Evolutionary conservation across 331 rosid genomes (phyloP).

Genomic region (Malus hybrid): DNA sequence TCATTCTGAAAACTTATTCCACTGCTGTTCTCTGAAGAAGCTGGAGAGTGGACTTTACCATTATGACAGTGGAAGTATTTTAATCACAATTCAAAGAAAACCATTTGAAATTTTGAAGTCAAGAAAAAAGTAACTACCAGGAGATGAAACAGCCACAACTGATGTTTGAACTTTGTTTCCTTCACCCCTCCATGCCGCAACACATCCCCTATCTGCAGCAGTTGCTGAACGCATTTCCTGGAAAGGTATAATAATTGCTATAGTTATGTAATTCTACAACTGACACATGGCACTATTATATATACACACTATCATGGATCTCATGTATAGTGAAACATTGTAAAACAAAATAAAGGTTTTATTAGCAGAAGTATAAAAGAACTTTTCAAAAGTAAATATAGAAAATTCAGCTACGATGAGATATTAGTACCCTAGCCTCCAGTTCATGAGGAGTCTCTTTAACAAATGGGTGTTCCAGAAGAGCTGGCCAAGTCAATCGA

Average conservation of each 20-base stretch:
- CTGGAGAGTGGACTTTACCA: constrained; percentile 25
- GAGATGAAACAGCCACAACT: constrained; percentile 23
- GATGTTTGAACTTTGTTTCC: constrained; percentile 34
- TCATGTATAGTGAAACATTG: background rate
- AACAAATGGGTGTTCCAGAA: constrained; percentile 90
- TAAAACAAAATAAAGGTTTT: background rate
- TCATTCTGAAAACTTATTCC: constrained; percentile 31
- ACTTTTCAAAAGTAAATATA: background rate
- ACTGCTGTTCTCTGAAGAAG: constrained; percentile 33
- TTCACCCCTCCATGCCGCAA: constrained; percentile 41
- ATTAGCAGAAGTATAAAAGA: background rate
- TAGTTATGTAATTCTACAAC: background rate
- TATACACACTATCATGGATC: background rate
- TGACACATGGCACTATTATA: background rate
- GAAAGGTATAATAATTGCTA: constrained; percentile 12
- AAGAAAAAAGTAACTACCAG: constrained; percentile 17
- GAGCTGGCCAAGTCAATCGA: constrained; percentile 93
- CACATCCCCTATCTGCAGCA: constrained; percentile 34
- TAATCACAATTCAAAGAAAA: background rate
- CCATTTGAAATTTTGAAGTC: background rate
- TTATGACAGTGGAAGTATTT: background rate
- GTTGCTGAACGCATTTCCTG: constrained; percentile 51
- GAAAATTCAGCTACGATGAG: constrained; percentile 3
- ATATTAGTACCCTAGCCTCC: constrained; percentile 48
- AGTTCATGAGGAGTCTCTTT: constrained; percentile 53